phyloP scores from a whole-genome alignment of 192 early-diverging fungal genomes.

The Gamsiella multidivaricata region DNA sequence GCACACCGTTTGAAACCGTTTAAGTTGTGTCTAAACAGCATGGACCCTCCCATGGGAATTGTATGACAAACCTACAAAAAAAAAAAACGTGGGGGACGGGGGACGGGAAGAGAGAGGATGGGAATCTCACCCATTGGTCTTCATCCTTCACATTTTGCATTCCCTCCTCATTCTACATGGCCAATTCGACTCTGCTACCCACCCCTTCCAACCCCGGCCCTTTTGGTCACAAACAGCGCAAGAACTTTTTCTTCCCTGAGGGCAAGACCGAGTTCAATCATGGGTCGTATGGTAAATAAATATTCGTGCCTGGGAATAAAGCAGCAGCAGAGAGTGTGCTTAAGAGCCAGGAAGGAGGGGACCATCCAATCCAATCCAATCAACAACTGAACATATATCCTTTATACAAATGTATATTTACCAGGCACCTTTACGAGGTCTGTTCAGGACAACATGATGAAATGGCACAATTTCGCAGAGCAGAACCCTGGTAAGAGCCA shows the following conservation, averaged over 20 bases:
- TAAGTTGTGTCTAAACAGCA: too few species aligned
- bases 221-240: constrained; percentile 59
- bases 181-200: constrained; percentile 3
- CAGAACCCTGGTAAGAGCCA: constrained; percentile 26
- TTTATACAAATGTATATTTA: neutral
- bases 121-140: neutral
- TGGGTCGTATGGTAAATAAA: constrained; percentile 65
- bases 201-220: constrained; percentile 33
- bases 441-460: constrained; percentile 38
- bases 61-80: neutral
- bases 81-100: too few species aligned
- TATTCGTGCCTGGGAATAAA: too few species aligned
- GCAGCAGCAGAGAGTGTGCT: too few species aligned
- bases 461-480: constrained; percentile 38
- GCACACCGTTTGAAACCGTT: too few species aligned
- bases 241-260: constrained; percentile 64
- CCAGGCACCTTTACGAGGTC: constrained; percentile 33
- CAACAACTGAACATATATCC: too few species aligned
- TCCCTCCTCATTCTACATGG: neutral
- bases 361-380: too few species aligned
- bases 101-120: neutral
- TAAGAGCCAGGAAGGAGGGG: too few species aligned
- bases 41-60: too few species aligned
- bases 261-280: constrained; percentile 71
- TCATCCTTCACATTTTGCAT: neutral